phyloP scores from a whole-genome alignment of 139 green algal genomes.

The Dunaliella primolecta region DNA sequence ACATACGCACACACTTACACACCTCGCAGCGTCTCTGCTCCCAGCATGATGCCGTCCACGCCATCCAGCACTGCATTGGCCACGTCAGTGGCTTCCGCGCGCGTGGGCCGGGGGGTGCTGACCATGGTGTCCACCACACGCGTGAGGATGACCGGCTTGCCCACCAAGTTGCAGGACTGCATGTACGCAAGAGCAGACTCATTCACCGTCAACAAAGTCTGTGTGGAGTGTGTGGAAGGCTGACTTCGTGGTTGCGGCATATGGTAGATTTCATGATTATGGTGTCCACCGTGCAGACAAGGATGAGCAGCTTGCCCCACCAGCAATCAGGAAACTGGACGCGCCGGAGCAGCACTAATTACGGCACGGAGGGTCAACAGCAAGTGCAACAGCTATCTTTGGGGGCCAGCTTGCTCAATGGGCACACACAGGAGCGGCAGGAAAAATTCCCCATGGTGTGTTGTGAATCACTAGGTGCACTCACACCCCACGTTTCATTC shows the following conservation, averaged over 20 bases:
- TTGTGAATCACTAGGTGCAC: too few species aligned
- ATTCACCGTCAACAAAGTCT: not conserved
- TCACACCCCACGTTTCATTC: too few species aligned
- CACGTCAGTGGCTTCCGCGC: constrained; percentile 87
- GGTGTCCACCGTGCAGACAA: too few species aligned
- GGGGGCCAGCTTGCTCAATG: too few species aligned
- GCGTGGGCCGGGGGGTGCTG: constrained; percentile 74
- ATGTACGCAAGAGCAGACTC: constrained; percentile 5
- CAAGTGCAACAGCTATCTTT: too few species aligned
- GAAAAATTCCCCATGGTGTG: too few species aligned
- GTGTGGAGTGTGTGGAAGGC: not conserved
- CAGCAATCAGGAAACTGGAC: too few species aligned
- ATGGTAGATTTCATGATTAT: not conserved
- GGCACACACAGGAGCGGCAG: too few species aligned
- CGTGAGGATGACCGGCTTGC: constrained; percentile 84
- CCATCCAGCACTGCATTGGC: constrained; percentile 90
- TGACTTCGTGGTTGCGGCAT: not conserved
- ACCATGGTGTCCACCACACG: constrained; percentile 91
- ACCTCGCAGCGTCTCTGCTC: constrained; percentile 50
- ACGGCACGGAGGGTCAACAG: too few species aligned
- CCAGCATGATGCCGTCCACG: constrained; percentile 86
- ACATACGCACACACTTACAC: constrained; percentile 9
- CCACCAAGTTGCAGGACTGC: constrained; percentile 79
- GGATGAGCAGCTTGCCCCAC: too few species aligned
- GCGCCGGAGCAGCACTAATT: too few species aligned